These are phyloP conservation scores for Tetragonia tetragonoides DNA, from an alignment of 148 eudicot species.

Conservation along the genomic window DNA sequence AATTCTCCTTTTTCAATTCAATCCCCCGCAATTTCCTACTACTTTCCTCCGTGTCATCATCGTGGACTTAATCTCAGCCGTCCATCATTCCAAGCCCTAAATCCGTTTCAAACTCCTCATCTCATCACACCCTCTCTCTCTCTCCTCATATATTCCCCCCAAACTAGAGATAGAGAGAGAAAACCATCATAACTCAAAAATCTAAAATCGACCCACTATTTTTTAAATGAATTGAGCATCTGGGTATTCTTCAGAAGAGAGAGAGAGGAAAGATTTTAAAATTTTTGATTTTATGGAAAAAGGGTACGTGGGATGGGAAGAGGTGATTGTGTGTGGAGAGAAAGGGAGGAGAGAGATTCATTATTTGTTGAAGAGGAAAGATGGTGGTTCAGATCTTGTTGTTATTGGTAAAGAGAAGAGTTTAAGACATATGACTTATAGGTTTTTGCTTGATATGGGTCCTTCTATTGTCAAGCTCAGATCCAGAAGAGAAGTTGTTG, in stretches of 20 bases:
- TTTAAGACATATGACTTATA: slow-evolving; percentile 46
- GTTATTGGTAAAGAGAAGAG: slow-evolving; percentile 75
- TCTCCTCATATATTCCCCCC: background rate
- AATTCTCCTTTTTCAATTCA: background rate
- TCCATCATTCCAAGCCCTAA: slow-evolving; percentile 41
- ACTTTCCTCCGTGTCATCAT: slow-evolving; percentile 31
- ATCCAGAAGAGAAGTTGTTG: slow-evolving; percentile 64
- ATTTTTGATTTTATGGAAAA: background rate
- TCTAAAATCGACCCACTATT: background rate
- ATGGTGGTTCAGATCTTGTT: slow-evolving; percentile 63
- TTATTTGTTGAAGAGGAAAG: slow-evolving; percentile 52
- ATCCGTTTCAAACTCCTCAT: background rate
- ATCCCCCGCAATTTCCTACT: slow-evolving; percentile 31
- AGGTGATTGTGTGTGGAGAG: slow-evolving; percentile 48
- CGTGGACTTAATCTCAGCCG: slow-evolving; percentile 33
- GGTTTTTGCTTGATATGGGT: slow-evolving; percentile 27
- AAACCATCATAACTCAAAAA: background rate
- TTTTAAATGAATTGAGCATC: no score
- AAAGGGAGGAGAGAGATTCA: slow-evolving; percentile 59
- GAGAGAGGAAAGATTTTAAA: no score
- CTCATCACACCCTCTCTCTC: slow-evolving; percentile 7
- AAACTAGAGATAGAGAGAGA: background rate
- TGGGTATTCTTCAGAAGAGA: no score
- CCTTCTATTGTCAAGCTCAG: slow-evolving; percentile 40
- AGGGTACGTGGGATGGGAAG: slow-evolving; percentile 65